phyloP scores from a whole-genome alignment of 164 flowering plant genomes.

The Sedum album region DNA sequence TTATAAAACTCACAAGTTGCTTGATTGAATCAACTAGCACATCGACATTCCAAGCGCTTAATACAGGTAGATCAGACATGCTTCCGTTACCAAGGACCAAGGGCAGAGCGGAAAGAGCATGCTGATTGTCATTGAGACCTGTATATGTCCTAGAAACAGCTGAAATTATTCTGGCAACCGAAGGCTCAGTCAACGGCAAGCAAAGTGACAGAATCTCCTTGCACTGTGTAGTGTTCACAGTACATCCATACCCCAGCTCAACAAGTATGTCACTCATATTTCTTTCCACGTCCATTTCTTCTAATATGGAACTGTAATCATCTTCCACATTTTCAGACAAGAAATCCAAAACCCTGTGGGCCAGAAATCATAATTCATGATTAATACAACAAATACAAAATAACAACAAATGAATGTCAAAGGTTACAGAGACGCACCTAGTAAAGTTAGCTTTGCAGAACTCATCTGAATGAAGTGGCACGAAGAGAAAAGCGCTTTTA shows the following conservation, averaged over 20 bases:
- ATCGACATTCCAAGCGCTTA: conserved; percentile 73
- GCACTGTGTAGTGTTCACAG: conserved; percentile 59
- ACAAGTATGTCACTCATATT: conserved; percentile 70
- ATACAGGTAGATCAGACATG: conserved; percentile 34
- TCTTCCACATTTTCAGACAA: conserved; percentile 34
- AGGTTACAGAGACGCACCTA: conserved; percentile 32
- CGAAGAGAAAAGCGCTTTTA: conserved; percentile 30
- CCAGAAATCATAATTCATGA: conserved; percentile 1
- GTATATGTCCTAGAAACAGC: conserved; percentile 47
- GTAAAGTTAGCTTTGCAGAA: conserved; percentile 33
- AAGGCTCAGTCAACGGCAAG: conserved; percentile 60
- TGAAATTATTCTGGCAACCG: conserved; percentile 59
- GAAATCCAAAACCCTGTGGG: conserved; percentile 51
- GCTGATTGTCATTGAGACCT: conserved; percentile 70
- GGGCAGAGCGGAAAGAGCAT: conserved; percentile 41
- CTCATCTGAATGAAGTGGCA: conserved; percentile 60
- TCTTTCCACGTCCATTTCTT: conserved; percentile 80
- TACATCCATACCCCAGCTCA: conserved; percentile 93
- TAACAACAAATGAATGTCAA: neutral
- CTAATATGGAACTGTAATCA: conserved; percentile 72
- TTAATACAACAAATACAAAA: neutral
- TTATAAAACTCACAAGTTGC: conserved; percentile 58
- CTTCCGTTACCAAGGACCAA: conserved; percentile 52
- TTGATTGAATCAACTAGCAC: conserved; percentile 72
- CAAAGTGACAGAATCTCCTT: conserved; percentile 69